phyloP scores from a whole-genome alignment of 2,329 filamentous ascomycete genomes.

The Colletotrichum shisoi region DNA sequence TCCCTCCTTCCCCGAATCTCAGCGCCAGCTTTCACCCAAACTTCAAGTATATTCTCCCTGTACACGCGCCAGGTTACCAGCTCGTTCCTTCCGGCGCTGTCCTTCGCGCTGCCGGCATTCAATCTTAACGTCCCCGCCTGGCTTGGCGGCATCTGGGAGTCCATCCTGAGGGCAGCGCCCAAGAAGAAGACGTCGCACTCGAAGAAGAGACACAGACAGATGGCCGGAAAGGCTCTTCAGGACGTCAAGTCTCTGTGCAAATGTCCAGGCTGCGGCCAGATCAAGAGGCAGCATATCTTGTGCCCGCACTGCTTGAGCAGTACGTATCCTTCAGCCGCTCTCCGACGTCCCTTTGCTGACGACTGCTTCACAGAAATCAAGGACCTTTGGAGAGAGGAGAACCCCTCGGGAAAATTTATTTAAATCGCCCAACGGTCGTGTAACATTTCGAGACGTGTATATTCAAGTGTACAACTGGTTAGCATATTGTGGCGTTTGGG shows the following conservation, averaged over 20 bases:
- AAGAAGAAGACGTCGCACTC: slow-evolving; percentile 99
- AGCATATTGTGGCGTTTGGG: slow-evolving; percentile 36
- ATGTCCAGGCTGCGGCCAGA: slow-evolving; percentile 86
- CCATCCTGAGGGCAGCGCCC: slow-evolving; percentile 87
- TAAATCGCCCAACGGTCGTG: slow-evolving; percentile 37
- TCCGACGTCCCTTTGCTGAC: slow-evolving; percentile 38
- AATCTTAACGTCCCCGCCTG: slow-evolving; percentile 64
- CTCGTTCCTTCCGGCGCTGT: slow-evolving; percentile 61
- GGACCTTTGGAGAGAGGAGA: slow-evolving; percentile 54
- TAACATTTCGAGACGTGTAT: slow-evolving; percentile 44
- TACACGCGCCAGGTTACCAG: slow-evolving; percentile 57
- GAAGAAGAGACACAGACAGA: slow-evolving; percentile 90
- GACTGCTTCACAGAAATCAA: slow-evolving; percentile 52
- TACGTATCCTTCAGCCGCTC: slow-evolving; percentile 55
- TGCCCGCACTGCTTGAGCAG: slow-evolving; percentile 87
- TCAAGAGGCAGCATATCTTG: slow-evolving; percentile 87
- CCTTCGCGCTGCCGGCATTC: slow-evolving; percentile 68
- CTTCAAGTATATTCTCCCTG: slow-evolving; percentile 55
- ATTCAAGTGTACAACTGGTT: slow-evolving; percentile 43
- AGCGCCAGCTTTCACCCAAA: slow-evolving; percentile 51
- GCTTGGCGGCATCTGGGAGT: slow-evolving; percentile 90
- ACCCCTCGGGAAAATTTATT: slow-evolving; percentile 48
- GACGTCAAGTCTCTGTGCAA: slow-evolving; percentile 87
- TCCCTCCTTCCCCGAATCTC: slow-evolving; percentile 66
- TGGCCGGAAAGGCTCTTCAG: slow-evolving; percentile 94